A percentile compares a stretch with the other conserved stretches of the same genome.
phyloP scores from a whole-genome alignment of 805 yeast genomes.

The Saccharomycopsis sp. region DNA sequence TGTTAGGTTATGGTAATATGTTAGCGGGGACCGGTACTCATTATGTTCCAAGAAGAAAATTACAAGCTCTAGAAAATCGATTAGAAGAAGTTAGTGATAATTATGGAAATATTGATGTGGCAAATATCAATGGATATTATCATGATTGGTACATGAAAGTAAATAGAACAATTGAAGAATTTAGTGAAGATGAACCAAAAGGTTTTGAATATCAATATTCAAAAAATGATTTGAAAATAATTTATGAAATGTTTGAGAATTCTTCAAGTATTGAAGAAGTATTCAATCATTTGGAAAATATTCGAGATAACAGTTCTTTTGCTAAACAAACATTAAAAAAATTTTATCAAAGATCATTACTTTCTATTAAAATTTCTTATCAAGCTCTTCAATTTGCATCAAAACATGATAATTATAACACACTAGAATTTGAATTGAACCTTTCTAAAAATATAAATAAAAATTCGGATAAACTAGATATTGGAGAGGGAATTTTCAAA shows the following conservation, averaged over 20 bases:
- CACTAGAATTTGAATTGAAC: constrained; percentile 61
- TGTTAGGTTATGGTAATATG: constrained; percentile 74
- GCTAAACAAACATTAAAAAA: constrained; percentile 48
- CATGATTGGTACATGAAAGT: constrained; percentile 40
- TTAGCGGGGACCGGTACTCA: constrained; percentile 84
- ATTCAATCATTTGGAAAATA: constrained; percentile 38
- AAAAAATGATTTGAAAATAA: constrained; percentile 41
- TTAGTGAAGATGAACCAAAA: constrained; percentile 46
- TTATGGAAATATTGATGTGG: constrained; percentile 19
- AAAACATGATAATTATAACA: constrained; percentile 46
- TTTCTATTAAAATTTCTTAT: constrained; percentile 63
- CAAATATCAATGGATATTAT: constrained; percentile 5
- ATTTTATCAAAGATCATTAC: constrained; percentile 58
- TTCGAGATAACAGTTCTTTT: constrained; percentile 38
- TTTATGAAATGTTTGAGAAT: constrained; percentile 51
- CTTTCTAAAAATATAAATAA: constrained; percentile 69
- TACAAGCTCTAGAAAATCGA: constrained; percentile 51
- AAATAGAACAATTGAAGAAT: constrained; percentile 56
- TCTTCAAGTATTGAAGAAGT: constrained; percentile 40
- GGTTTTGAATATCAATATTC: constrained; percentile 50
- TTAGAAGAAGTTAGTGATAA: constrained; percentile 44
- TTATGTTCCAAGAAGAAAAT: constrained; percentile 56
- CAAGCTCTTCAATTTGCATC: constrained; percentile 55
- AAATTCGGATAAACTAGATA: constrained; percentile 42
- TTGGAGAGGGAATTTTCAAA: constrained; percentile 57